These are phyloP conservation scores for Saraca asoca DNA, from an alignment of 331 rosid genomes.

Conservation along the genomic window DNA sequence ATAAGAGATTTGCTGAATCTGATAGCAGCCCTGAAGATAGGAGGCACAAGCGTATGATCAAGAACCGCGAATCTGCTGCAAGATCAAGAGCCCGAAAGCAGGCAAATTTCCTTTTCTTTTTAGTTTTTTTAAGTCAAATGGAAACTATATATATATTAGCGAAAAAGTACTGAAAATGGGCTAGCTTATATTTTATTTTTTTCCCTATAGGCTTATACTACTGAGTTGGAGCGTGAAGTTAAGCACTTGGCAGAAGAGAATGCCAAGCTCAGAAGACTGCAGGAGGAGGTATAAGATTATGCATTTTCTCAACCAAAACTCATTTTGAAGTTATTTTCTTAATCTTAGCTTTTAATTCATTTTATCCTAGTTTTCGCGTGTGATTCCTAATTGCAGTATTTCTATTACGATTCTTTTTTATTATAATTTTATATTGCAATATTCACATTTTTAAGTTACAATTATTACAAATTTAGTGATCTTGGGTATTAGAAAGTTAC, in stretches of 20 bases:
- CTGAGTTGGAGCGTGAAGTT: constrained; percentile 52
- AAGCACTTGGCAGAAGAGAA: constrained; percentile 47
- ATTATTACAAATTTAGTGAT: no score
- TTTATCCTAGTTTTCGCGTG: no score
- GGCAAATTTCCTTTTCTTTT: constrained; percentile 19
- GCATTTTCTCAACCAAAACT: neutral
- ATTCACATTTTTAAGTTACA: no score
- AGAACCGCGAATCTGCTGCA: constrained; percentile 64
- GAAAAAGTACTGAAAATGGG: no score
- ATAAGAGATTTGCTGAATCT: constrained; percentile 32
- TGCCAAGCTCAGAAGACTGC: constrained; percentile 43
- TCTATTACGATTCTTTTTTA: no score
- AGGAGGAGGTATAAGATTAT: constrained; percentile 42
- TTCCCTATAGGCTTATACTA: constrained; percentile 51
- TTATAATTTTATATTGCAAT: no score
- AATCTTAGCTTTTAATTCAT: no score
- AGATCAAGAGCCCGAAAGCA: constrained; percentile 64
- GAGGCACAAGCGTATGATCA: constrained; percentile 58
- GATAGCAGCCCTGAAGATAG: constrained; percentile 32
- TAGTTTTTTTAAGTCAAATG: neutral
- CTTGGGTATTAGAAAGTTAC: no score
- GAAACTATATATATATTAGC: no score
- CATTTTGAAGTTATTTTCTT: no score
- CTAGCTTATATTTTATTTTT: neutral
- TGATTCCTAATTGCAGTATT: no score